Evolutionary conservation across 2,329 filamentous ascomycete genomes (phyloP).

Genomic region (Waltergamsia citrina): DNA sequence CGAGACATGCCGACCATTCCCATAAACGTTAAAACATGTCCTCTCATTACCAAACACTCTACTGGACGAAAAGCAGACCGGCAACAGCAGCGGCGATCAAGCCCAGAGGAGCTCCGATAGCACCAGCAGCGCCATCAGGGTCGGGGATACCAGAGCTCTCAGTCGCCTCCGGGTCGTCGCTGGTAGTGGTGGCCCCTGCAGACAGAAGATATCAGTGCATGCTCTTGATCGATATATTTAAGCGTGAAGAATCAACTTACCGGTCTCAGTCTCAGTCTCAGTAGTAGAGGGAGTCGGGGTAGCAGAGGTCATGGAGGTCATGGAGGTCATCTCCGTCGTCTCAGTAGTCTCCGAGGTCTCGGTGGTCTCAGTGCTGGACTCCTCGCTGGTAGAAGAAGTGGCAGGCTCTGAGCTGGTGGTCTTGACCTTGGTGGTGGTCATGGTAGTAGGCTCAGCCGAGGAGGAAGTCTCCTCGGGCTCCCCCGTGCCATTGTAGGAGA

Average conservation of each 20-base stretch:
- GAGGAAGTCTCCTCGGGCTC: too few species aligned
- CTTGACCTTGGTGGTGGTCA: conserved; percentile 7
- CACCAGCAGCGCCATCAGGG: conserved; percentile 16
- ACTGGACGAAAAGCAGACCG: conserved; percentile 20
- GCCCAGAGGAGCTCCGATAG: conserved; percentile 19
- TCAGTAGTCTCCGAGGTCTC: conserved; percentile 5
- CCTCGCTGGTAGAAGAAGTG: conserved; percentile 5
- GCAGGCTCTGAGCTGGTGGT: conserved; percentile 5
- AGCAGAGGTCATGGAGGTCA: conserved; percentile 7
- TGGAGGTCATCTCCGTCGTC: conserved; percentile 3
- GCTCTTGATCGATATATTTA: background rate
- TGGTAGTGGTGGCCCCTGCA: conserved; percentile 4
- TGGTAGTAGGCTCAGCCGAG: conserved; percentile 4
- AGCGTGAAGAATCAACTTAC: background rate
- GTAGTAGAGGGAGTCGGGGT: conserved; percentile 8
- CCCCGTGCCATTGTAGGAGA: conserved; percentile 16
- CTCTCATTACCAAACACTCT: too few species aligned
- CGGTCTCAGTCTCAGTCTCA: conserved; percentile 7
- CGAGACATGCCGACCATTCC: too few species aligned
- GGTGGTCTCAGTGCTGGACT: conserved; percentile 5
- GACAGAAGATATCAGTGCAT: conserved; percentile 1
- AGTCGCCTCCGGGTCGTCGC: background rate
- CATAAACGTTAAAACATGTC: too few species aligned
- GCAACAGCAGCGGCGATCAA: conserved; percentile 22
- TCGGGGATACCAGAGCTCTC: conserved; percentile 6